Base-by-base conservation (phyloP, 768 basidiomycete species). In the Multifurca ochricompacta region DNA sequence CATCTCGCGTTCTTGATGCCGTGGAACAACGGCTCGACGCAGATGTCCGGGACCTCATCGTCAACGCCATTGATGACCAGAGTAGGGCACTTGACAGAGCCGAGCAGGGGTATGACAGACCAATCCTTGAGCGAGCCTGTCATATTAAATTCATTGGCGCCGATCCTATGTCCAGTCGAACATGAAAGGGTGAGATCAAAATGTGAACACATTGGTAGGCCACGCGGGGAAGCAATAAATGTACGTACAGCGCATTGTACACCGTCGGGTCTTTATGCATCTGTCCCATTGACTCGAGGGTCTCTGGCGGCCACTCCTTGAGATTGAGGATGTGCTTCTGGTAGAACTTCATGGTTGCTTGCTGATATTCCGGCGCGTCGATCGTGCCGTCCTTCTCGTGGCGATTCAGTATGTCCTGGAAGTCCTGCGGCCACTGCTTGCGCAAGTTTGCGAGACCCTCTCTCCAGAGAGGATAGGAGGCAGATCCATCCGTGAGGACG, bases 211-310 rank as follows among this genome's bases (percentile, higher is more conserved):
- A 2, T 6, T 19, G 23, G 13, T 6, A 42, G 25, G 6, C 2
- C 16, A 2, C 2, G 9, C 10, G 21, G 19, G 23, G 16, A 3
- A 21, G 30, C 28, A 42, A 32, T 10, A 7, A 25, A 37, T 11
- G 7, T 18, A 53, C 69, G 31, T 51, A 71, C 72, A 71, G 71
- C 8, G 67, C 67, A 11, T 60, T 49, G 51, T 69, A 68, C 3
- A 73, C 71, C 2, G 73, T 74, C 5, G 68, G 63, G 57, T 74
- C 72, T 27, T 67, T 60, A 19, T 60, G 59, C 27, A 68, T 54
- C 51, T 62, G 59, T 5, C 10, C 61, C 34, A 71, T 60, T 1
- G 61, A 54, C 9, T 61, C 54, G 16, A 51, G 21, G 0, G 71
- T 32, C 14, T 66, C 66, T 31, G 53, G 32, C 3, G 73, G 72